Conservation (phyloP, 176 grass and related monocot genomes). For the Zoysia japonica region DNA sequence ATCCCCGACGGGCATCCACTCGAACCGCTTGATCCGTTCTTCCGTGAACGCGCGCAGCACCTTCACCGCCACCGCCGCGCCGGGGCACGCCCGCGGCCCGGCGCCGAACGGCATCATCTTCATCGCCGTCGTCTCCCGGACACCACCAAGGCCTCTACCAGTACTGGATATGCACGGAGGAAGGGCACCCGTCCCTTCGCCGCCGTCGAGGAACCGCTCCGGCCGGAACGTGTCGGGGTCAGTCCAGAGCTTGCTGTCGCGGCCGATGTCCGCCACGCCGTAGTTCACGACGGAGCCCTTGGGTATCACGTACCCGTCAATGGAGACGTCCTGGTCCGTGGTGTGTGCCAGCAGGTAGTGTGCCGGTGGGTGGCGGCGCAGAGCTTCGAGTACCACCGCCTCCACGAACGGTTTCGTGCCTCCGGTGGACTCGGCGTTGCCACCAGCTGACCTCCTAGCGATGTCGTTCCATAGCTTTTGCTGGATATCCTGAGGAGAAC, state of each 20-base stretch:
- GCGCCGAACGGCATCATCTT: constrained; percentile 37
- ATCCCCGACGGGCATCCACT: not conserved
- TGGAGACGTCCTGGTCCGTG: not conserved
- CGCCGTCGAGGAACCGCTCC: constrained; percentile 43
- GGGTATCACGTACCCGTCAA: not conserved
- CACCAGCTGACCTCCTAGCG: not conserved
- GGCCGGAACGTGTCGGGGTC: constrained; percentile 47
- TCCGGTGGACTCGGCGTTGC: no score
- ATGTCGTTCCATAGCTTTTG: not conserved
- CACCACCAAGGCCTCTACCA: no score
- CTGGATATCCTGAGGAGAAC: constrained; percentile 16
- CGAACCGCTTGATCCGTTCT: not conserved
- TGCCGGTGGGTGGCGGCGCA: constrained; percentile 41
- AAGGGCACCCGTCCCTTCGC: not conserved
- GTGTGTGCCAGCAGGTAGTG: constrained; percentile 41
- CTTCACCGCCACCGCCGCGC: not conserved
- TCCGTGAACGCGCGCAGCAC: constrained; percentile 1
- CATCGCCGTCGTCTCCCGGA: not conserved
- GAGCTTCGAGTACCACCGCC: constrained; percentile 35
- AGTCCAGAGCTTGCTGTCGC: not conserved
- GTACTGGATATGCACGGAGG: not conserved
- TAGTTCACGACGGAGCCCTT: constrained; percentile 34
- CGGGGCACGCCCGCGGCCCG: constrained; percentile 27
- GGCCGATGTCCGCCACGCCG: not conserved
- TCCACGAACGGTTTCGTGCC: not conserved